Conservation (phyloP, 805 yeast genomes). For the Spathaspora boniae region DNA sequence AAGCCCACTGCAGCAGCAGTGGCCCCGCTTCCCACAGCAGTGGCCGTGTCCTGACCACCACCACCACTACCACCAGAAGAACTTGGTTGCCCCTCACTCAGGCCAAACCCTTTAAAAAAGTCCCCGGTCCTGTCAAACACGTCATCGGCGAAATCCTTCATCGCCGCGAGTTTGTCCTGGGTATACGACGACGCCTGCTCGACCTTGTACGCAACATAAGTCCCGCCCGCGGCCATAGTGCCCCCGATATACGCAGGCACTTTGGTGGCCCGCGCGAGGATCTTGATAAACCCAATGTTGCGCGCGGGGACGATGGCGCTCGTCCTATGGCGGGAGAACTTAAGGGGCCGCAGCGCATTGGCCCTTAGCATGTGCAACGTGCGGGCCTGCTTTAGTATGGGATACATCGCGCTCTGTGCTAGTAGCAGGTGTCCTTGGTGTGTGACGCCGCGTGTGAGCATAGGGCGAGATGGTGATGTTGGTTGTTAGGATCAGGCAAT, state of each 20-base stretch:
- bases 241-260: slow-evolving; percentile 86
- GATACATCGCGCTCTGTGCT: no score
- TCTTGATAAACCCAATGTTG: slow-evolving; percentile 40
- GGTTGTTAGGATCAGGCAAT: no score
- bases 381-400: no score
- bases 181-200: slow-evolving; percentile 80
- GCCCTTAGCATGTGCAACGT: no score
- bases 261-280: slow-evolving; percentile 51
- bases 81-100: slow-evolving; percentile 14
- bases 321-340: neutral
- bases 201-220: slow-evolving; percentile 87
- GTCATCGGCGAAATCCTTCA: slow-evolving; percentile 60
- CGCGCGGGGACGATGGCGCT: slow-evolving; percentile 11
- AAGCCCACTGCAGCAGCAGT: slow-evolving; percentile 55
- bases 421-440: no score
- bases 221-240: slow-evolving; percentile 90
- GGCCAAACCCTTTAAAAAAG: slow-evolving; percentile 32
- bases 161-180: slow-evolving; percentile 57
- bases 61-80: slow-evolving; percentile 15
- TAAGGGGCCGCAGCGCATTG: no score
- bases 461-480: no score
- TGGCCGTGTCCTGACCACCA: slow-evolving; percentile 23
- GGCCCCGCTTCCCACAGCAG: slow-evolving; percentile 48
- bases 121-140: slow-evolving; percentile 47
- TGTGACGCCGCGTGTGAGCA: no score